phyloP scores from a whole-genome alignment of 257 asterid species.

The Solanum chiquidenum region DNA sequence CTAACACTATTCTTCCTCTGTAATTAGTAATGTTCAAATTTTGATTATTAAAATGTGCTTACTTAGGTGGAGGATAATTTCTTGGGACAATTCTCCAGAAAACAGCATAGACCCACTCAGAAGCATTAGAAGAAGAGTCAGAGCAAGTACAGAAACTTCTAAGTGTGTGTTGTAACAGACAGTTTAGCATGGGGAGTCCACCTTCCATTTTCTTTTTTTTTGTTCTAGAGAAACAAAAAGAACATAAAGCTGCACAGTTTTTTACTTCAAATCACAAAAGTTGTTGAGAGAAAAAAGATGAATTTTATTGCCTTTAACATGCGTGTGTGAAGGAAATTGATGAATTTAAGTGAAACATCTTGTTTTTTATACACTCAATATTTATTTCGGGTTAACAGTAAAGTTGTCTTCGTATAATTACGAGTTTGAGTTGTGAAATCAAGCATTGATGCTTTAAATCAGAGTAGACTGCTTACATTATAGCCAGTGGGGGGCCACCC shows the following conservation, averaged over 20 bases:
- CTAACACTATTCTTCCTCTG: not conserved
- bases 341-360: not conserved
- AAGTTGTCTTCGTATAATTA: not conserved
- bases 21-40: not conserved
- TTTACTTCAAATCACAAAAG: constrained; percentile 17
- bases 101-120: constrained; percentile 75
- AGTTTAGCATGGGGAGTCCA: constrained; percentile 68
- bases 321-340: constrained; percentile 6
- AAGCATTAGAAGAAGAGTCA: constrained; percentile 28
- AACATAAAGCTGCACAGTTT: constrained; percentile 3
- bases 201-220: constrained; percentile 41
- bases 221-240: constrained; percentile 7
- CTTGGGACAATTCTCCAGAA: constrained; percentile 85
- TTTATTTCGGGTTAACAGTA: not conserved
- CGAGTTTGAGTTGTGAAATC: not conserved
- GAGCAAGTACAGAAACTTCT: constrained; percentile 54
- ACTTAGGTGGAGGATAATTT: constrained; percentile 85
- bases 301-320: not conserved
- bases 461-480: not conserved
- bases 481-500: not conserved
- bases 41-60: constrained; percentile 7
- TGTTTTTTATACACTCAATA: not conserved
- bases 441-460: rapidly evolving
- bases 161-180: constrained; percentile 69
- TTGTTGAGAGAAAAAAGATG: constrained; percentile 12